Evolutionary conservation across 352 stramenopile genomes (phyloP).

Genomic region (Saprolegnia diclina): DNA sequence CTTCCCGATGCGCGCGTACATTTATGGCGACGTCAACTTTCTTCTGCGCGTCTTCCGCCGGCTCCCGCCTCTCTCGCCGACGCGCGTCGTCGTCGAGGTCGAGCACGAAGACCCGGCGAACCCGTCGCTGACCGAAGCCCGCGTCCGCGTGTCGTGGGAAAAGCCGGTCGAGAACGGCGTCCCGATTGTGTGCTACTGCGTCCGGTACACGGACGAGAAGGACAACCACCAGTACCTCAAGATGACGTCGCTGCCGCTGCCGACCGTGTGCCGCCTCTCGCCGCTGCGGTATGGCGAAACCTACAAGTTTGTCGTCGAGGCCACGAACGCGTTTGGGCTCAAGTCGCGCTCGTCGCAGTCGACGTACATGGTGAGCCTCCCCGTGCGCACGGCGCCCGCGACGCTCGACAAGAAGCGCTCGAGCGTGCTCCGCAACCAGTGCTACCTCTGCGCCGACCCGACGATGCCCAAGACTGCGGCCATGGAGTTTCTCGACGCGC

Average conservation of each 20-base stretch:
- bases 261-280: constrained; percentile 49
- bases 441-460: constrained; percentile 66
- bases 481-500: constrained; percentile 57
- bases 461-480: constrained; percentile 58
- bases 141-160: constrained; percentile 68
- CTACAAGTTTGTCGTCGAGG: constrained; percentile 80
- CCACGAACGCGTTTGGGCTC: constrained; percentile 73
- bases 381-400: constrained; percentile 51
- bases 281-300: constrained; percentile 71
- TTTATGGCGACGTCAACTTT: constrained; percentile 77
- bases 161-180: constrained; percentile 72
- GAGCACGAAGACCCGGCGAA: constrained; percentile 3
- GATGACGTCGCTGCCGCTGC: constrained; percentile 57
- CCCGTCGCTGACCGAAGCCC: constrained; percentile 42
- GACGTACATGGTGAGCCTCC: constrained; percentile 79
- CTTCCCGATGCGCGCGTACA: constrained; percentile 70
- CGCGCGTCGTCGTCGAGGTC: constrained; percentile 61
- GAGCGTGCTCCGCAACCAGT: constrained; percentile 51
- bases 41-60: constrained; percentile 57
- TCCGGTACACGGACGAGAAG: constrained; percentile 74
- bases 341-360: constrained; percentile 69
- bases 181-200: constrained; percentile 75
- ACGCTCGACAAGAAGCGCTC: constrained; percentile 36
- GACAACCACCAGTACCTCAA: constrained; percentile 59
- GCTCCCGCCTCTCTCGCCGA: constrained; percentile 75